Evolutionary conservation across 345 rosid species (phyloP).

Genomic region (Boechera retrofracta): DNA sequence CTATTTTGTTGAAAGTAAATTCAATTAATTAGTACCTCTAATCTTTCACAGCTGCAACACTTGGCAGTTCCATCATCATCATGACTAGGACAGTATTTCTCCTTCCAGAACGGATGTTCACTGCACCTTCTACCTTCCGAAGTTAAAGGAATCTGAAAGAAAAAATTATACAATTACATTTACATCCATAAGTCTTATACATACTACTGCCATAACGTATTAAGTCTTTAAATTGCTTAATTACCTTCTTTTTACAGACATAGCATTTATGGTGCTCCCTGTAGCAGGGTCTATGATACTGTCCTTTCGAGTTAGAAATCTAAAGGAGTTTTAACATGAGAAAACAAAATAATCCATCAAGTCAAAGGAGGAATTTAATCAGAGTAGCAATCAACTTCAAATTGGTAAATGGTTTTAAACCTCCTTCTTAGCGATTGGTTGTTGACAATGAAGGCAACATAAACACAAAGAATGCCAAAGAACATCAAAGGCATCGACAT

Average conservation of each 20-base stretch:
- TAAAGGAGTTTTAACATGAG: background rate
- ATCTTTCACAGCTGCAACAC: conserved; percentile 44
- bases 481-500: conserved; percentile 64
- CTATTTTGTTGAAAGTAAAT: background rate
- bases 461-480: conserved; percentile 82
- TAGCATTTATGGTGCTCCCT: background rate
- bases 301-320: too few species aligned
- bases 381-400: background rate
- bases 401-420: conserved; percentile 42
- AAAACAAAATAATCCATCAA: conserved; percentile 53
- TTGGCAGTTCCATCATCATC: conserved; percentile 23
- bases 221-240: background rate
- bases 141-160: conserved; percentile 61
- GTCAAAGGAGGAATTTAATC: background rate
- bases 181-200: conserved; percentile 24
- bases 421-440: conserved; percentile 63
- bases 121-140: conserved; percentile 48
- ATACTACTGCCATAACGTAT: background rate
- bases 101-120: conserved; percentile 51
- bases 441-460: conserved; percentile 51
- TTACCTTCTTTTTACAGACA: conserved; percentile 30
- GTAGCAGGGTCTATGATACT: too few species aligned
- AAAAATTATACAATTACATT: conserved; percentile 41
- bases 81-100: conserved; percentile 26
- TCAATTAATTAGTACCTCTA: conserved; percentile 19